A percentile compares a stretch with the other conserved stretches of the same genome.
phyloP scores from a whole-genome alignment of 2,329 filamentous ascomycete species.

The Fusarium duplospermum region DNA sequence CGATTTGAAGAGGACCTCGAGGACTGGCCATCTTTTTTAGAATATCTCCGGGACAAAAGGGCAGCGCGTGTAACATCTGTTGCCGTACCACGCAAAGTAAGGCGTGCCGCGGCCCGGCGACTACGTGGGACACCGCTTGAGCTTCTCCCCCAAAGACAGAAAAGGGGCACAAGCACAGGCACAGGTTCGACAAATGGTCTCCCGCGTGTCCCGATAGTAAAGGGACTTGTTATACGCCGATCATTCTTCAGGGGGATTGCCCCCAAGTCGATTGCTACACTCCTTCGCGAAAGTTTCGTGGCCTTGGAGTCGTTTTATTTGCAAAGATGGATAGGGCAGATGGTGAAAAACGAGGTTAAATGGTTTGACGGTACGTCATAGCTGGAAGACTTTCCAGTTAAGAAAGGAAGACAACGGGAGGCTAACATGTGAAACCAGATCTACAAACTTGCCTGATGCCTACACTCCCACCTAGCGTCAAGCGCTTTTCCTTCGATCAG shows the following conservation, averaged over 20 bases:
- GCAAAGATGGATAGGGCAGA: not conserved
- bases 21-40: not conserved
- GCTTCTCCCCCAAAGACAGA: constrained; percentile 4
- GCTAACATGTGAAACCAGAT: constrained; percentile 13
- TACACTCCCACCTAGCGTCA: constrained; percentile 10
- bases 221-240: constrained; percentile 13
- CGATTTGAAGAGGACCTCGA: constrained; percentile 16
- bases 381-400: too few species aligned
- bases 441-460: constrained; percentile 6
- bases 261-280: constrained; percentile 7
- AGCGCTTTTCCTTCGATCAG: not conserved
- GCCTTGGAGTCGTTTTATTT: constrained; percentile 17
- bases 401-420: not conserved
- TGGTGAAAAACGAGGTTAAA: not conserved
- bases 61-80: not conserved
- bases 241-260: constrained; percentile 13
- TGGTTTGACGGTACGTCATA: constrained; percentile 9
- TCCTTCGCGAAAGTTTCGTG: constrained; percentile 26
- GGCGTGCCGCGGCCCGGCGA: not conserved
- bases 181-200: not conserved
- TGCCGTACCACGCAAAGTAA: not conserved
- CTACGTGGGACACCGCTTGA: constrained; percentile 19
- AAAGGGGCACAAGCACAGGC: too few species aligned
- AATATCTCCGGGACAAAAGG: not conserved
- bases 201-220: constrained; percentile 21